These are phyloP conservation scores for Penicillium fuscoglaucum DNA, from an alignment of 2,329 filamentous ascomycete species.

Conservation along the genomic window DNA sequence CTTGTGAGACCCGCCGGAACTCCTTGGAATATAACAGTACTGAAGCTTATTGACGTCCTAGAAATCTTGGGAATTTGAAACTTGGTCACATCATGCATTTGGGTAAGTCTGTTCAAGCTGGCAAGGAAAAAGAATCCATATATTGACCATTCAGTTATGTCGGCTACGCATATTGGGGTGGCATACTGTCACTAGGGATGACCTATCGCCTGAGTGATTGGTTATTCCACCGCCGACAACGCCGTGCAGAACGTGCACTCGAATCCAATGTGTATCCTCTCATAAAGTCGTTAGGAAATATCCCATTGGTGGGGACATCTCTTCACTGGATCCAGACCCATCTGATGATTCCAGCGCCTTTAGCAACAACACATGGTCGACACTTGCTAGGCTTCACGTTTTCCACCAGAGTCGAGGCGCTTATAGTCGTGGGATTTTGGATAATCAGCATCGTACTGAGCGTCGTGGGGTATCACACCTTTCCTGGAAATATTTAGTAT, in stretches of 20 bases:
- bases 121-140: too few species aligned
- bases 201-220: slow-evolving; percentile 30
- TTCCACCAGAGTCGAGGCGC: slow-evolving; percentile 50
- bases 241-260: neutral
- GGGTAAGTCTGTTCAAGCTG: slow-evolving; percentile 31
- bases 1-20: slow-evolving; percentile 29
- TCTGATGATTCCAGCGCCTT: slow-evolving; percentile 47
- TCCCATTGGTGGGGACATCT: slow-evolving; percentile 2
- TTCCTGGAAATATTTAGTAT: slow-evolving; percentile 51
- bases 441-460: slow-evolving; percentile 47
- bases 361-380: slow-evolving; percentile 43
- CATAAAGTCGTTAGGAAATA: neutral
- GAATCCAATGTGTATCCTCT: slow-evolving; percentile 5
- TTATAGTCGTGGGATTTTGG: slow-evolving; percentile 49
- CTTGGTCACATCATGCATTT: slow-evolving; percentile 39
- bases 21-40: neutral
- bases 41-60: slow-evolving; percentile 12
- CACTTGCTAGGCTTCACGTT: slow-evolving; percentile 48
- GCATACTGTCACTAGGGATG: slow-evolving; percentile 38
- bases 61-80: slow-evolving; percentile 36
- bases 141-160: slow-evolving; percentile 19
- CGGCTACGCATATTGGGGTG: slow-evolving; percentile 45
- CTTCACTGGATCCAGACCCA: slow-evolving; percentile 40
- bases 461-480: slow-evolving; percentile 47
- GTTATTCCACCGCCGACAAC: slow-evolving; percentile 17